Evolutionary conservation across 2,329 filamentous ascomycete genomes (phyloP).

Genomic region (Cladophialophora carrionii): DNA sequence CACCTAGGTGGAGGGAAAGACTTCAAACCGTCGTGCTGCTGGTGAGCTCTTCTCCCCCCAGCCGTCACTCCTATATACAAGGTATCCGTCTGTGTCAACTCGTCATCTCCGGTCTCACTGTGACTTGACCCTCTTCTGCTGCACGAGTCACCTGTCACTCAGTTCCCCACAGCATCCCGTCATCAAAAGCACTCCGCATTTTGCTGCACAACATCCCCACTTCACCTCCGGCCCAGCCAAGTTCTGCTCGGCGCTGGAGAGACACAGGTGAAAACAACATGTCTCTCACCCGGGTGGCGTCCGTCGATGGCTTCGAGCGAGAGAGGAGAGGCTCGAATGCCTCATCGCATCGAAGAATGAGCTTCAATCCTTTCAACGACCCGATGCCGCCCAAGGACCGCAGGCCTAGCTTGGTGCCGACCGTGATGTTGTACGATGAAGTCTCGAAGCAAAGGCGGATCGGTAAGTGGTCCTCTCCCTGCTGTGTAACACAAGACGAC

Average conservation of each 20-base stretch:
- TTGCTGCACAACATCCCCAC: slow-evolving; percentile 20
- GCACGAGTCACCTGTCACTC: background rate
- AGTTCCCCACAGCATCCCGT: background rate
- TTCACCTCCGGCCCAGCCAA: slow-evolving; percentile 9
- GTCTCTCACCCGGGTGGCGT: slow-evolving; percentile 50
- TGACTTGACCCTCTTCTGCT: slow-evolving; percentile 5
- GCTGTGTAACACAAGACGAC: background rate
- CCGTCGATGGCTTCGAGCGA: slow-evolving; percentile 51
- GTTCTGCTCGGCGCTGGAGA: slow-evolving; percentile 1
- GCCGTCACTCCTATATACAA: background rate
- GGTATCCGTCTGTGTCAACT: slow-evolving; percentile 1
- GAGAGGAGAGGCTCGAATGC: slow-evolving; percentile 41
- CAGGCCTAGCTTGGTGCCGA: slow-evolving; percentile 35
- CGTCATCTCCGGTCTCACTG: background rate
- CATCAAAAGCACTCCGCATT: slow-evolving; percentile 24
- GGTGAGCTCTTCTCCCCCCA: slow-evolving; percentile 9
- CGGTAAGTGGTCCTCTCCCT: slow-evolving; percentile 46
- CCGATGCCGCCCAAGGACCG: slow-evolving; percentile 44
- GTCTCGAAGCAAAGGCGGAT: slow-evolving; percentile 58
- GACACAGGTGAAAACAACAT: slow-evolving; percentile 39
- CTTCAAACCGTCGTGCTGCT: background rate
- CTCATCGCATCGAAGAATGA: slow-evolving; percentile 45
- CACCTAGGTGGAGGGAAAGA: slow-evolving; percentile 1
- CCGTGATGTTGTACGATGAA: slow-evolving; percentile 44
- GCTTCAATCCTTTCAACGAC: slow-evolving; percentile 50